Percentiles rank a stretch among this genome's conserved stretches.
These are phyloP conservation scores for Colletotrichum sp. DNA, from an alignment of 2,329 filamentous ascomycete species.

Conservation along the genomic window DNA sequence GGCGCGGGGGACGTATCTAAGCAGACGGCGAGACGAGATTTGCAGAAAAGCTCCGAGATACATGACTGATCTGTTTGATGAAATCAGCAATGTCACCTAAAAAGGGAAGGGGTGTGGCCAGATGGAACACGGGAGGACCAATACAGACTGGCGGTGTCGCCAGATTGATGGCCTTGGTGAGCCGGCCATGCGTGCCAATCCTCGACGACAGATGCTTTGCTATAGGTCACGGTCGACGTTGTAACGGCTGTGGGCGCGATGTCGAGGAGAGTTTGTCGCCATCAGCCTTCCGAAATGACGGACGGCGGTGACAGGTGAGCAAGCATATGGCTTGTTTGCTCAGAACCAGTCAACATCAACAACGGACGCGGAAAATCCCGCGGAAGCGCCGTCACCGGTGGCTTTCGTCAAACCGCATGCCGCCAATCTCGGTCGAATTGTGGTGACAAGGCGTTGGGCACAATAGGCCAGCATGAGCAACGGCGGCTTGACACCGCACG, in stretches of 20 bases:
- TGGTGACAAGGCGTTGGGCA: background rate
- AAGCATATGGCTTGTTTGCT: background rate
- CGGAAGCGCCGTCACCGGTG: background rate
- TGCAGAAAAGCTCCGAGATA: conserved; percentile 15
- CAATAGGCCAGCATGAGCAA: background rate
- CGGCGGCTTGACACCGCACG: background rate
- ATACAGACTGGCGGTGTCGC: background rate
- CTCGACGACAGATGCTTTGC: background rate
- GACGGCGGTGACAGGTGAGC: conserved; percentile 1
- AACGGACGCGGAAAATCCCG: background rate
- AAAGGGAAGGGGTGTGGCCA: background rate
- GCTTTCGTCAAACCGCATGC: background rate
- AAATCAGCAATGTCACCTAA: conserved; percentile 1
- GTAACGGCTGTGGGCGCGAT: background rate
- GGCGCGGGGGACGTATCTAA: background rate
- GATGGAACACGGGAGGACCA: background rate
- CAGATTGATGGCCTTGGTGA: background rate
- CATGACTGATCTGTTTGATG: conserved; percentile 3
- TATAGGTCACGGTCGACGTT: background rate
- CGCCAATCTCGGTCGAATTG: background rate
- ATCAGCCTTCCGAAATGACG: conserved; percentile 6
- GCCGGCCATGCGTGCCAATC: background rate
- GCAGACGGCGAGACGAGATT: conserved; percentile 4
- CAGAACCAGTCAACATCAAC: background rate
- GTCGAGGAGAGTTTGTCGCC: conserved; percentile 4